Evolutionary conservation across 441 rosid species (phyloP).

Genomic region (Daphne laureola): DNA sequence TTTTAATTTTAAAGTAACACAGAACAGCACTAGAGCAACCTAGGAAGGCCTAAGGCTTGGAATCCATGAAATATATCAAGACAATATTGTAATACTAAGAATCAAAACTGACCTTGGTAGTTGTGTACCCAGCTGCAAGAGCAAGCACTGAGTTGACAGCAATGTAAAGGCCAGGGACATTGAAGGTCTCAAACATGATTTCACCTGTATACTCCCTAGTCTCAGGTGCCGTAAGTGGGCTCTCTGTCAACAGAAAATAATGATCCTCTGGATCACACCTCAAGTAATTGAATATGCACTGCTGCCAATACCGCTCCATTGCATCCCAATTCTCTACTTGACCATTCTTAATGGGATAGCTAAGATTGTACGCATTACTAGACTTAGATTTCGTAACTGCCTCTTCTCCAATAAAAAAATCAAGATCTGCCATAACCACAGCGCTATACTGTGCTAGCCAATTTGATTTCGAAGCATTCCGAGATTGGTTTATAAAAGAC

Average conservation of each 20-base stretch:
- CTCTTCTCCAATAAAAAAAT: constrained; percentile 88
- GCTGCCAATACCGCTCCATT: constrained; percentile 99
- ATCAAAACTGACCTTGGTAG: constrained; percentile 69
- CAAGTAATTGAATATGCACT: constrained; percentile 86
- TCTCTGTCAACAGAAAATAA: constrained; percentile 89
- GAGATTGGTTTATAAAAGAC: constrained; percentile 72
- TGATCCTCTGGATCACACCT: constrained; percentile 99
- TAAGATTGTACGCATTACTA: constrained; percentile 67
- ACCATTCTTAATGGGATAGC: constrained; percentile 79
- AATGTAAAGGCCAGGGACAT: constrained; percentile 92
- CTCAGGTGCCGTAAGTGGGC: constrained; percentile 97
- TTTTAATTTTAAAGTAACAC: no score
- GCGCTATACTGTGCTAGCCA: constrained; percentile 86
- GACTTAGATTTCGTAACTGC: constrained; percentile 69
- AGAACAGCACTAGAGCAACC: no score
- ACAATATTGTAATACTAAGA: background rate
- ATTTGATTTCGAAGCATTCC: constrained; percentile 63
- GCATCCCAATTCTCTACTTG: constrained; percentile 98
- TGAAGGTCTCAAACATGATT: constrained; percentile 97
- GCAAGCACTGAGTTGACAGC: constrained; percentile 98
- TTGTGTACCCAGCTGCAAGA: constrained; percentile 93
- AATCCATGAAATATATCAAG: no score
- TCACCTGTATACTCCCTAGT: constrained; percentile 95
- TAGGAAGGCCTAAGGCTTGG: no score
- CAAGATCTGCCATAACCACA: constrained; percentile 98